Percentiles rank a stretch among this genome's conserved stretches.
These are phyloP conservation scores for Hanseniaspora mollemarum DNA, from an alignment of 805 yeast genomes.

Conservation along the genomic window DNA sequence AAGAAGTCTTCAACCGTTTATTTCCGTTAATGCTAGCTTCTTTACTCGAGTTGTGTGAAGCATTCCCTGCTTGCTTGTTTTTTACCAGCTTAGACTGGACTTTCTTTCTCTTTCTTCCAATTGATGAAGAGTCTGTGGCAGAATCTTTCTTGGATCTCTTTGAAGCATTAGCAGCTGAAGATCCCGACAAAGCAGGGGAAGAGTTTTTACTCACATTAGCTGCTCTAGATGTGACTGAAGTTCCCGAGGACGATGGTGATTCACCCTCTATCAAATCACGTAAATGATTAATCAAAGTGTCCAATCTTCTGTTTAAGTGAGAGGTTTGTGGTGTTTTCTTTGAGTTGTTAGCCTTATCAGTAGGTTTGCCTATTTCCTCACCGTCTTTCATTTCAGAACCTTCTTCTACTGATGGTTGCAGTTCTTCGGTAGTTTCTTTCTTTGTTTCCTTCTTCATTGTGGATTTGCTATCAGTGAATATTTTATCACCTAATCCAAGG, in stretches of 20 bases:
- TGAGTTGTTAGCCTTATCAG: constrained; percentile 24
- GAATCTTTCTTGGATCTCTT: neutral
- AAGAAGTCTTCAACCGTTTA: neutral
- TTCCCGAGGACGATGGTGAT: neutral
- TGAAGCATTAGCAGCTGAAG: neutral
- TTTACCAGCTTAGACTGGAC: neutral
- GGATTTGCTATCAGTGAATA: constrained; percentile 47
- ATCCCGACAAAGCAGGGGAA: neutral
- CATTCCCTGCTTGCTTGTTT: neutral
- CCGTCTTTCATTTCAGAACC: constrained; percentile 4
- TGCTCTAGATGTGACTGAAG: neutral
- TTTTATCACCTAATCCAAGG: constrained; percentile 70
- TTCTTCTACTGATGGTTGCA: constrained; percentile 1
- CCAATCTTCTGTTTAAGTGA: constrained; percentile 83
- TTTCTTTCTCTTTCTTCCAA: constrained; percentile 1
- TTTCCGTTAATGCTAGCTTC: neutral
- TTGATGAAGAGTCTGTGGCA: neutral
- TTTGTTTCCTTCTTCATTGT: constrained; percentile 19
- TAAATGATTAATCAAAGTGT: constrained; percentile 64
- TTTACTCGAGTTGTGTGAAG: neutral
- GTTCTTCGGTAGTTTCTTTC: constrained; percentile 10
- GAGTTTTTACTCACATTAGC: neutral
- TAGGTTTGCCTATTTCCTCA: constrained; percentile 58
- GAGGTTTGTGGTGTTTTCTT: constrained; percentile 38
- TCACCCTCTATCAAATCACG: constrained; percentile 9